Base-by-base conservation (phyloP, 495 filamentous ascomycete genomes). In the Venustampulla echinocandica region DNA sequence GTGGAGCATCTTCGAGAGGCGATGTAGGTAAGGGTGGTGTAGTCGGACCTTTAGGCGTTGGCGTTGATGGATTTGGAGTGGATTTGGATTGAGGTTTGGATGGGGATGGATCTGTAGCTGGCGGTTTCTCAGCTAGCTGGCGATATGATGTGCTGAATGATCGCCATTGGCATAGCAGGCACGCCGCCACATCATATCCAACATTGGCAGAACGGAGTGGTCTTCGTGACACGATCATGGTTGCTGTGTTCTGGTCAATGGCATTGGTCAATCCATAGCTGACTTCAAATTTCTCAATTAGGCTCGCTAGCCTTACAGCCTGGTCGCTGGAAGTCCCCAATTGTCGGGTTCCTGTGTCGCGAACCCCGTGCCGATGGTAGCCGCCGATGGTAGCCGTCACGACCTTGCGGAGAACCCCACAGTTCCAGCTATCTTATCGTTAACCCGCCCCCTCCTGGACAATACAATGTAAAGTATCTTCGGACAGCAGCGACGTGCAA, bases 1-100 rank as follows among this genome's bases (percentile, higher is more conserved):
- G 61, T 2, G 74, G 74, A n/a, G 70, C 74, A 43, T 70, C 61
- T 49, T 65, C 66, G 20, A 75, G 59, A 11, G 69, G 63, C 3
- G 52, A 56, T 33, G 52, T 35, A 10, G 32, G 39, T 28, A 45
- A 42, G 20, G 50, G 35, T 43, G 44, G 32, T 13, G 36, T 13
- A 34, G 44, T 13, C 10, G 39, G 21, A 25, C 25, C 15, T 35
- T 57, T 58, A 33, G 37, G 32, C 11, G 28, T 19, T 35, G 28
- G 11, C 3, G 33, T 14, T 27, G 42, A 9, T 1, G 40, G 19
- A 14, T 46, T 48, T 14, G 54, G 21, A 37, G 57, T 22, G 30
- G 47, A 24, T 36, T 58, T 59, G 5, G 33, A 15, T 27, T 34
- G n/a, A 1, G 44, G 24, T 9, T 48, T 49, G n/a, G 54, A 19